These are phyloP conservation scores for Exophiala mesophila DNA, from an alignment of 2,329 filamentous ascomycete genomes.

Conservation along the genomic window DNA sequence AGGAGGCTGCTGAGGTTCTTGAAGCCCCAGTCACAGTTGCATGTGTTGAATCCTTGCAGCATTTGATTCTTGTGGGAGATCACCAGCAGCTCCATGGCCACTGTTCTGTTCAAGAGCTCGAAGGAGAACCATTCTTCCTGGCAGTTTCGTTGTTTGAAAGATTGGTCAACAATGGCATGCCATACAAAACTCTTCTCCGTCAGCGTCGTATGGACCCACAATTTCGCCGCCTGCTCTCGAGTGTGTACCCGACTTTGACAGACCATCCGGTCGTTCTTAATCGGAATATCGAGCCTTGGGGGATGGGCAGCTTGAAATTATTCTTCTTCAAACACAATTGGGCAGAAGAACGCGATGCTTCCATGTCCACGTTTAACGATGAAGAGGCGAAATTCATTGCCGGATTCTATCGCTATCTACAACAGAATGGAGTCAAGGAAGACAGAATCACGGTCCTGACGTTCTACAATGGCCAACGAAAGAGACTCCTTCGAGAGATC, in stretches of 20 bases:
- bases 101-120: constrained; percentile 58
- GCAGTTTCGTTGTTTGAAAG: constrained; percentile 76
- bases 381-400: constrained; percentile 73
- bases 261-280: constrained; percentile 56
- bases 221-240: constrained; percentile 55
- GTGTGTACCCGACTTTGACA: constrained; percentile 56
- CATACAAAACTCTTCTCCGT: constrained; percentile 59
- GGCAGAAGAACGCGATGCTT: constrained; percentile 59
- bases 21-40: constrained; percentile 54
- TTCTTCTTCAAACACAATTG: constrained; percentile 63
- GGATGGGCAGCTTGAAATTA: constrained; percentile 55
- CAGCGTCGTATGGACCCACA: constrained; percentile 72
- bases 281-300: constrained; percentile 41
- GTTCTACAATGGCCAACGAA: constrained; percentile 82
- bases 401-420: constrained; percentile 65
- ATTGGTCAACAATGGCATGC: constrained; percentile 61
- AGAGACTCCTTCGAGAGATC: constrained; percentile 51
- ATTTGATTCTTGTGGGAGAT: constrained; percentile 69
- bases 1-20: constrained; percentile 73
- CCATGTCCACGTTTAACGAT: constrained; percentile 63
- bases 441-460: constrained; percentile 72
- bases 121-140: constrained; percentile 58
- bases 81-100: constrained; percentile 71
- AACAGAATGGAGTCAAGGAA: constrained; percentile 58
- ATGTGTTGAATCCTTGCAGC: constrained; percentile 58